phyloP scores from a whole-genome alignment of 2,329 filamentous ascomycete genomes.

The Fusarium verticillioides region DNA sequence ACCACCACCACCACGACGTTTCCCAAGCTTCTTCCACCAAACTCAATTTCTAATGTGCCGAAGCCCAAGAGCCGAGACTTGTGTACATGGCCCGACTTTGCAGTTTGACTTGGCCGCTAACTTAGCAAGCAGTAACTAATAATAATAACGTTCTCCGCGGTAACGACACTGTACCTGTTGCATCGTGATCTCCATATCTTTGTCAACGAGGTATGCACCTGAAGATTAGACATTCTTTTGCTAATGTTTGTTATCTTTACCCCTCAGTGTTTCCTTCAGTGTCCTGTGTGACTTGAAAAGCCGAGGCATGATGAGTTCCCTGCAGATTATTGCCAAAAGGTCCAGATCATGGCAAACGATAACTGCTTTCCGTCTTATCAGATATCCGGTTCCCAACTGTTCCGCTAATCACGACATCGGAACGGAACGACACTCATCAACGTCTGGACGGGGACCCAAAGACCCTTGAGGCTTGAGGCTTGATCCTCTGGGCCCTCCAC shows the following conservation, averaged over 20 bases:
- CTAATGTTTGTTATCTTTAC: not conserved
- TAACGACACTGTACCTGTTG: not conserved
- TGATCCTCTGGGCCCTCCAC: not conserved
- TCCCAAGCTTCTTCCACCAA: slow-evolving; percentile 3
- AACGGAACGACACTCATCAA: not conserved
- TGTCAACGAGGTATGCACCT: not conserved
- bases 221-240: not conserved
- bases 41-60: slow-evolving; percentile 11
- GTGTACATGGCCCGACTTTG: not conserved
- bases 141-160: not conserved
- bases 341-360: not conserved
- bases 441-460: not conserved
- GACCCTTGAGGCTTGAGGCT: not conserved
- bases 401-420: not conserved
- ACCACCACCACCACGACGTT: not conserved
- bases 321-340: not conserved
- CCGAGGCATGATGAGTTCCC: slow-evolving; percentile 4
- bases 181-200: not conserved
- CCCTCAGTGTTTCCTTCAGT: not conserved
- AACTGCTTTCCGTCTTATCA: not conserved
- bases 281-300: not conserved
- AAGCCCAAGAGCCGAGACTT: slow-evolving; percentile 15
- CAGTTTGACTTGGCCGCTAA: not conserved
- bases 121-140: not conserved
- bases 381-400: not conserved